Evolutionary conservation across 352 stramenopile genomes (phyloP).

Genomic region (Pythium aristosporum): DNA sequence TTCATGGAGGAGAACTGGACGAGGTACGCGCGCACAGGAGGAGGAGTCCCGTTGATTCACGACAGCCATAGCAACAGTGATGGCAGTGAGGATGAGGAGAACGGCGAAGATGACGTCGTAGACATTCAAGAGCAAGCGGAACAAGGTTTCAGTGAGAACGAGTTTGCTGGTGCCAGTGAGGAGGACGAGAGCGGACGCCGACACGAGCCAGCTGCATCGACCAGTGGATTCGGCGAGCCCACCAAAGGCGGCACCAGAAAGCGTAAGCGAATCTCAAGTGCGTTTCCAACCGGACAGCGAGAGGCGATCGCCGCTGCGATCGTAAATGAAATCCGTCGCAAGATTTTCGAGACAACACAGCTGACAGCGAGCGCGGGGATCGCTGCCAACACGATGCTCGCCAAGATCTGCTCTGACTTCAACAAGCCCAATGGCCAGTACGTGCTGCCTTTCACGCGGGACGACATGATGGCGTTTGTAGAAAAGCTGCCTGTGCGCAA

Average conservation of each 20-base stretch:
- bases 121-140: not conserved
- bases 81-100: slow-evolving; percentile 12
- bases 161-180: not conserved
- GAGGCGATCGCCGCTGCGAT: slow-evolving; percentile 53
- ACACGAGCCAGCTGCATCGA: not conserved
- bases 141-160: not conserved
- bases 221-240: not conserved
- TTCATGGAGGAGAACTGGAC: slow-evolving; percentile 76
- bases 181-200: not conserved
- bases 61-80: slow-evolving; percentile 9
- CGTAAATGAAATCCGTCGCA: slow-evolving; percentile 80
- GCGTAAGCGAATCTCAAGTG: slow-evolving; percentile 5
- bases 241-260: slow-evolving; percentile 10
- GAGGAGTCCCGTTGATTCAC: too few relatives aligned
- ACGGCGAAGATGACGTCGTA: slow-evolving; percentile 3
- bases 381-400: slow-evolving; percentile 89
- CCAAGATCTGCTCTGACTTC: slow-evolving; percentile 95
- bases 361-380: slow-evolving; percentile 94
- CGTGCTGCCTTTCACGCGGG: slow-evolving; percentile 77
- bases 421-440: slow-evolving; percentile 98
- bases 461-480: slow-evolving; percentile 88
- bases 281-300: slow-evolving; percentile 14
- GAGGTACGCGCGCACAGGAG: slow-evolving; percentile 31
- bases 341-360: slow-evolving; percentile 84
- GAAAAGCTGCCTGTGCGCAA: slow-evolving; percentile 88